These are phyloP conservation scores for Tetrahymena borealis DNA, from an alignment of 73 alveolate genomes.

Conservation along the genomic window DNA sequence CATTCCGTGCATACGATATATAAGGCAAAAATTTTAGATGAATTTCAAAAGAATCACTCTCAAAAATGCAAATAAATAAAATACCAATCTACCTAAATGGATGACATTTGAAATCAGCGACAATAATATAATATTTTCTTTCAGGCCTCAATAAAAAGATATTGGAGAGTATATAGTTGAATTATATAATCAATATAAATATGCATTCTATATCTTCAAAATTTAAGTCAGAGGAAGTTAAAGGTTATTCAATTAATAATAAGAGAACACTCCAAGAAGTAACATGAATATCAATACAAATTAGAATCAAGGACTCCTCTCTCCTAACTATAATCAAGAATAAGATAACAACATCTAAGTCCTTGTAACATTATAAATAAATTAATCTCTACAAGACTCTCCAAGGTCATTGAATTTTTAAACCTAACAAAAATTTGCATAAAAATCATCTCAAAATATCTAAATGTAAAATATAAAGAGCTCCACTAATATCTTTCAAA, in stretches of 20 bases:
- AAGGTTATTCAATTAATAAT: not conserved
- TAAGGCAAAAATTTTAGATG: not conserved
- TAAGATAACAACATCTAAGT: too few species aligned
- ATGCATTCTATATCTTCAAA: not conserved
- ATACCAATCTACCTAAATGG: not conserved
- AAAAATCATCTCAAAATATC: too few species aligned
- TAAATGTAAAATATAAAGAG: too few species aligned
- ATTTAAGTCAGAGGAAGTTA: not conserved
- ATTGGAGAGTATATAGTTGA: not conserved
- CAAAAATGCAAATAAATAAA: not conserved
- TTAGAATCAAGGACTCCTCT: too few species aligned
- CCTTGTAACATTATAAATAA: too few species aligned
- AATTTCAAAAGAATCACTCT: not conserved
- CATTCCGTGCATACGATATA: not conserved
- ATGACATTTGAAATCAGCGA: not conserved
- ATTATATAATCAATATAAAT: not conserved
- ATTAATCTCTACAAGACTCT: too few species aligned
- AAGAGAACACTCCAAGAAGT: not conserved
- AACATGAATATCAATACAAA: too few species aligned
- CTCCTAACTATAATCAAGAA: too few species aligned
- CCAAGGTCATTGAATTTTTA: too few species aligned
- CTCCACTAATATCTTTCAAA: too few species aligned
- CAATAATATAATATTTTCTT: not conserved
- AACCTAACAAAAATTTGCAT: too few species aligned
- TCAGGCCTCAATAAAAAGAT: not conserved